Conservation (phyloP, 495 filamentous ascomycete genomes). For the Neurospora pannonica region DNA sequence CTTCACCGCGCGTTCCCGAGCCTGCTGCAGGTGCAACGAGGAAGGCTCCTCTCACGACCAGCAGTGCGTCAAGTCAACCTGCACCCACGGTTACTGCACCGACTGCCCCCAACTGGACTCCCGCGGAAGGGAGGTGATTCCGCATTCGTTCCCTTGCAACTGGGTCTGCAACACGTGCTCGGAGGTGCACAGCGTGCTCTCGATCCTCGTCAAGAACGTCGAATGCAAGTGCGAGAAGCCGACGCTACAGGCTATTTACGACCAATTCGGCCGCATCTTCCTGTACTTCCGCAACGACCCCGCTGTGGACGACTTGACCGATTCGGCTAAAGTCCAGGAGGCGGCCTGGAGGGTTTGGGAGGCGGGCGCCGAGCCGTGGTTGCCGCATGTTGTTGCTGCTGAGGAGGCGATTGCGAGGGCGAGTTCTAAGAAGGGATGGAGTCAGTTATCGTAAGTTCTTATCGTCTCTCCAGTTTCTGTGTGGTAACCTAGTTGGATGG, state of each 20-base stretch:
- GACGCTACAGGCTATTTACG: conserved; percentile 23
- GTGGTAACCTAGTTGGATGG: too few relatives aligned
- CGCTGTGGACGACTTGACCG: conserved; percentile 16
- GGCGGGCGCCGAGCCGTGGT: conserved; percentile 17
- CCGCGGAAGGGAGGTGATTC: conserved; percentile 6
- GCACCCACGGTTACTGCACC: conserved; percentile 10
- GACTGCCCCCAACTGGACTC: conserved; percentile 5
- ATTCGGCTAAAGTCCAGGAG: conserved; percentile 18
- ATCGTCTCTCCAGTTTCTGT: too few relatives aligned
- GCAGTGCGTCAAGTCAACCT: neutral
- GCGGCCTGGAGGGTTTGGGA: conserved; percentile 17
- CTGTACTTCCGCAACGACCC: conserved; percentile 24
- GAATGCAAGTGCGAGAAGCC: conserved; percentile 14
- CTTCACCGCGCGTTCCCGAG: conserved; percentile 5
- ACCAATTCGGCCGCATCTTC: conserved; percentile 23
- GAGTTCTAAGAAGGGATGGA: conserved; percentile 11
- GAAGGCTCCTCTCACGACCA: neutral
- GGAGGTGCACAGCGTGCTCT: conserved; percentile 9
- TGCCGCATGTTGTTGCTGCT: conserved; percentile 3
- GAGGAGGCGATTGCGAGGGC: conserved; percentile 18
- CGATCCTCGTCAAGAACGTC: conserved; percentile 10
- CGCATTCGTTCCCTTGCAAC: conserved; percentile 16
- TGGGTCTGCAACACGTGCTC: conserved; percentile 23
- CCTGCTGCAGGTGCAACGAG: conserved; percentile 13
- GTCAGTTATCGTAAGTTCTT: conserved; percentile 11